phyloP scores from a whole-genome alignment of 1,284 basidiomycete species.

The Cystobasidium pallidum region DNA sequence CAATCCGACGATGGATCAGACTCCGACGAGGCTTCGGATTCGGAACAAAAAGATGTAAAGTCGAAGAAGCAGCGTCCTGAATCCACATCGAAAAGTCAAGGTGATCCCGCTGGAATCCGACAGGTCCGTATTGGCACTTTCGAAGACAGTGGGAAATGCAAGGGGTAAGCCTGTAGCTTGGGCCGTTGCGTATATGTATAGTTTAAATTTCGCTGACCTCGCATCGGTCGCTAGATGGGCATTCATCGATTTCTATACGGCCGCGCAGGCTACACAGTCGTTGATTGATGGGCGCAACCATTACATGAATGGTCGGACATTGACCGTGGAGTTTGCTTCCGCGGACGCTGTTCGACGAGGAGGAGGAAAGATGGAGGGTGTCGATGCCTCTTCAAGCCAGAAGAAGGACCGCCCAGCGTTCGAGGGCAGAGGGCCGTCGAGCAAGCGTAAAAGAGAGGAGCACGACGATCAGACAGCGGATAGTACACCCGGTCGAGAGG shows the following conservation, averaged over 20 bases:
- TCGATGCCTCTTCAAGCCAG: slow-evolving; percentile 39
- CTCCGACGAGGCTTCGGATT: background rate
- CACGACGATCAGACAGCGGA: slow-evolving; percentile 41
- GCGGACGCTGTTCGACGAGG: slow-evolving; percentile 78
- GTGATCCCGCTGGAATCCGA: slow-evolving; percentile 67
- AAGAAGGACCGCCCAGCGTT: slow-evolving; percentile 7
- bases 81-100: background rate
- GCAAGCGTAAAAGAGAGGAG: slow-evolving; percentile 29
- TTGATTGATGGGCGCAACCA: slow-evolving; percentile 84
- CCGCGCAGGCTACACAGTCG: slow-evolving; percentile 76
- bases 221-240: slow-evolving; percentile 68
- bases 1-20: slow-evolving; percentile 8
- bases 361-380: slow-evolving; percentile 53
- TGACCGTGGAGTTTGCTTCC: slow-evolving; percentile 86
- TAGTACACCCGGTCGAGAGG: slow-evolving; percentile 4
- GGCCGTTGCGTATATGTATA: background rate
- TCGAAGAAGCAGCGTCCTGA: slow-evolving; percentile 48
- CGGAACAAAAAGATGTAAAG: slow-evolving; percentile 53
- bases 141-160: slow-evolving; percentile 90
- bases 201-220: background rate
- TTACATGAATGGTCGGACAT: slow-evolving; percentile 75
- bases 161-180: slow-evolving; percentile 68
- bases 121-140: slow-evolving; percentile 93
- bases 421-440: slow-evolving; percentile 35
- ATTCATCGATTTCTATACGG: slow-evolving; percentile 86